Conservation (phyloP, 148 eudicot genomes). For the Chenopodium album region DNA sequence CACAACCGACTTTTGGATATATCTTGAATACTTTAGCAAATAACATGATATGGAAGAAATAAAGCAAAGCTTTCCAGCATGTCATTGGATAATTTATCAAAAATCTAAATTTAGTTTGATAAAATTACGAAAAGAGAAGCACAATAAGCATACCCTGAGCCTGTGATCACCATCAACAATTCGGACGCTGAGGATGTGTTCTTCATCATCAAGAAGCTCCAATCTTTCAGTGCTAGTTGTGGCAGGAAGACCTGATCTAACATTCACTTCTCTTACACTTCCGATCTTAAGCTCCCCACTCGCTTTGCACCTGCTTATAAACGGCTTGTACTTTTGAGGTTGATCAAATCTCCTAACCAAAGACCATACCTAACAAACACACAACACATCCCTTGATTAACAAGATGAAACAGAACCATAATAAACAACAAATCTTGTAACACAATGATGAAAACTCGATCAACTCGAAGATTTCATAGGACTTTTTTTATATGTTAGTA, state of each 20-base stretch:
- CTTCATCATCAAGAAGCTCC: constrained; percentile 56
- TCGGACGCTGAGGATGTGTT: constrained; percentile 55
- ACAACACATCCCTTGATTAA: not conserved
- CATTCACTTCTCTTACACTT: constrained; percentile 64
- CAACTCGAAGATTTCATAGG: not conserved
- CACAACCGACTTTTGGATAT: too few species aligned
- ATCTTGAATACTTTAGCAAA: not conserved
- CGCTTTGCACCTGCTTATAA: constrained; percentile 54
- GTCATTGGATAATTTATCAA: not conserved
- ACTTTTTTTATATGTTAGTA: not conserved
- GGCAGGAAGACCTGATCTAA: constrained; percentile 66
- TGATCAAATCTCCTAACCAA: constrained; percentile 67
- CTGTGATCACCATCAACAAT: constrained; percentile 69
- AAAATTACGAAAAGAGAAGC: not conserved
- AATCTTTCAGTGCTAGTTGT: constrained; percentile 65
- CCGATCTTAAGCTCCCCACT: constrained; percentile 57
- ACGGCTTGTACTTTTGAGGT: constrained; percentile 68
- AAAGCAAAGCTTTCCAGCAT: too few species aligned
- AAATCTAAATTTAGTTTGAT: not conserved
- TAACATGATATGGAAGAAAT: not conserved
- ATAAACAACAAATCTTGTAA: not conserved
- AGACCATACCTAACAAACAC: constrained; percentile 51
- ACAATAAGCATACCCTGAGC: constrained; percentile 37
- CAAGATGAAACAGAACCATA: not conserved
- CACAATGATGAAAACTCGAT: not conserved